A percentile compares a stretch with the other conserved stretches of the same genome.
Conservation (phyloP, 176 grass and related monocot genomes). For the Ensete glaucum region DNA sequence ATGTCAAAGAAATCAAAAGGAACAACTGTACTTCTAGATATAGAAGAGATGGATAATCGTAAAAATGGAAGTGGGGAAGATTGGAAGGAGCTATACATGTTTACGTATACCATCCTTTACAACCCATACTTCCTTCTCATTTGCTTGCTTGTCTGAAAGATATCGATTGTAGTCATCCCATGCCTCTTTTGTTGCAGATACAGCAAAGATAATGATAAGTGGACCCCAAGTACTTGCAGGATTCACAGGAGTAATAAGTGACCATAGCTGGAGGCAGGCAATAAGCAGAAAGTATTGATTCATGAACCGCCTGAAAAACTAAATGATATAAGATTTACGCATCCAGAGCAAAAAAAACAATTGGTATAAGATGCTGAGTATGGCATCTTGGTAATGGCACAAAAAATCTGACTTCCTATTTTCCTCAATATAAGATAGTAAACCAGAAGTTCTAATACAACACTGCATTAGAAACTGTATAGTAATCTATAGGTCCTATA, state of each 20-base stretch:
- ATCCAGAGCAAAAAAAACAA: neutral
- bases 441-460: neutral
- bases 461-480: too few relatives aligned
- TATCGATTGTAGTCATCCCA: slow-evolving; percentile 98
- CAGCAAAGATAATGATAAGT: slow-evolving; percentile 77
- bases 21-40: neutral
- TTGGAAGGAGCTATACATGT: slow-evolving; percentile 46
- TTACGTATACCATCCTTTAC: slow-evolving; percentile 52
- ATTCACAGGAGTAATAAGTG: slow-evolving; percentile 73
- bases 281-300: slow-evolving; percentile 95
- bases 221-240: slow-evolving; percentile 90
- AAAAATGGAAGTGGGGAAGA: slow-evolving; percentile 12
- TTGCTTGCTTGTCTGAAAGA: slow-evolving; percentile 87
- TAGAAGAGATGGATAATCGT: neutral
- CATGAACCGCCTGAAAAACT: slow-evolving; percentile 78
- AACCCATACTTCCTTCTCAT: slow-evolving; percentile 69
- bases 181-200: slow-evolving; percentile 92
- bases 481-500: too few relatives aligned
- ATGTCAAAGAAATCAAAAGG: neutral
- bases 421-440: neutral
- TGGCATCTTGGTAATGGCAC: neutral
- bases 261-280: slow-evolving; percentile 87
- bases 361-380: neutral
- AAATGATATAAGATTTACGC: slow-evolving; percentile 5
- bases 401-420: neutral